Conservation (phyloP, 148 eudicot genomes). For the Rhododendron simsii region DNA sequence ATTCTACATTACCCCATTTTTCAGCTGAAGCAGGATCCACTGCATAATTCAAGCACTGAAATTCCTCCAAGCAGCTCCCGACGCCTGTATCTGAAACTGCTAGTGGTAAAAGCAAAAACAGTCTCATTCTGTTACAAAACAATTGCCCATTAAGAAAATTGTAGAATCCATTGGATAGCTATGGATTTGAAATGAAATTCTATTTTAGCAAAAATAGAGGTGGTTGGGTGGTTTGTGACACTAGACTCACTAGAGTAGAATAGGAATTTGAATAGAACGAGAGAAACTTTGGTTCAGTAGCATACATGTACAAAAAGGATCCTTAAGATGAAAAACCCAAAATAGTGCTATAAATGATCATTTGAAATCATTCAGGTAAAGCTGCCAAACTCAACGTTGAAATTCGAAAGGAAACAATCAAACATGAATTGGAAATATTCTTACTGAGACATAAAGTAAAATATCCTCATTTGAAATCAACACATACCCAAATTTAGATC, state of each 20-base stretch:
- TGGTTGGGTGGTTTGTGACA: neutral
- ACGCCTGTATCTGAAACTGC: slow-evolving; percentile 84
- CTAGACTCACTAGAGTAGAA: neutral
- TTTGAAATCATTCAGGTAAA: neutral
- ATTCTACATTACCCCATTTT: slow-evolving; percentile 41
- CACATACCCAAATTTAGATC: neutral
- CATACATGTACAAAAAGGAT: neutral
- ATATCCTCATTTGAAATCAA: neutral
- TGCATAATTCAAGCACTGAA: slow-evolving; percentile 35
- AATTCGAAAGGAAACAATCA: neutral
- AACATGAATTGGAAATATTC: neutral
- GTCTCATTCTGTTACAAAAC: neutral
- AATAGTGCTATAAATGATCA: neutral
- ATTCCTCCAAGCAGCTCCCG: slow-evolving; percentile 70
- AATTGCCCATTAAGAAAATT: neutral
- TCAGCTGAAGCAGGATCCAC: slow-evolving; percentile 21
- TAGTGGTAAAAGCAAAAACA: slow-evolving; percentile 1
- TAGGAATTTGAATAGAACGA: neutral
- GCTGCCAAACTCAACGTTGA: neutral
- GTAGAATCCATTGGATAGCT: neutral
- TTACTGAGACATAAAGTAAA: too few species aligned
- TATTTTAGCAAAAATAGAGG: neutral
- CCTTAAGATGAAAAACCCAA: neutral
- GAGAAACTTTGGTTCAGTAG: neutral
- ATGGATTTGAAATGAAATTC: neutral